Percentiles rank a stretch among this genome's conserved stretches.
These are phyloP conservation scores for Sporothrix variecibatus DNA, from an alignment of 2,329 filamentous ascomycete species.

Conservation along the genomic window DNA sequence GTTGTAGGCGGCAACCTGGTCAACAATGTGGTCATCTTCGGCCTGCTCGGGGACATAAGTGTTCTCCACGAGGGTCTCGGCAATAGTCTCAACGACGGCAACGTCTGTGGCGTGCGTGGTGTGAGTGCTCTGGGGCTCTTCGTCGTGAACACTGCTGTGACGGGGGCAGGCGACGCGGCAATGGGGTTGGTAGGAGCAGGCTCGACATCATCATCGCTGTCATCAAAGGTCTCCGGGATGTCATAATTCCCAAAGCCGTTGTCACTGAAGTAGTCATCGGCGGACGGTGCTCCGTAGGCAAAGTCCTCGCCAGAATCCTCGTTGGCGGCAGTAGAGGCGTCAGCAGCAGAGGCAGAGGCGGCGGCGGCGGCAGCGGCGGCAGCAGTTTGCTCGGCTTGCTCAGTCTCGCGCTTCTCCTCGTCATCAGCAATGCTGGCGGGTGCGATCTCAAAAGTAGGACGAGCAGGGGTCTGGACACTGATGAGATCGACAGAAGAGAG, in stretches of 20 bases:
- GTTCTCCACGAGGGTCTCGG: background rate
- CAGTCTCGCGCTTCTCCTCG: background rate
- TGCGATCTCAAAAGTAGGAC: background rate
- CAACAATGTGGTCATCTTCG: background rate
- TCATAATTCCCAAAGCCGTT: slow-evolving; percentile 8
- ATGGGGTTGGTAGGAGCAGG: background rate
- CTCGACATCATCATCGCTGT: background rate
- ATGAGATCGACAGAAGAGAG: slow-evolving; percentile 28
- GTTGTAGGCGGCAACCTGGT: background rate
- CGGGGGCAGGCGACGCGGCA: slow-evolving; percentile 9
- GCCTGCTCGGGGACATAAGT: background rate
- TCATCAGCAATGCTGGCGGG: background rate
- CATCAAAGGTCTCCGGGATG: background rate
- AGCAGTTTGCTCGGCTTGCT: background rate
- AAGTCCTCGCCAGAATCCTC: background rate
- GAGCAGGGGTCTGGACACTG: slow-evolving; percentile 26
- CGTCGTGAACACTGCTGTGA: background rate
- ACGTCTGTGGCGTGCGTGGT: too few species aligned
- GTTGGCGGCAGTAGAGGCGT: background rate
- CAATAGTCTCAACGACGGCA: background rate
- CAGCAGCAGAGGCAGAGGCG: background rate
- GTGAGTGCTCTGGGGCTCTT: background rate
- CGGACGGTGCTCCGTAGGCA: slow-evolving; percentile 8
- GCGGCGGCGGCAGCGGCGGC: background rate
- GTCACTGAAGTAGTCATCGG: slow-evolving; percentile 18